Evolutionary conservation across 352 stramenopile species (phyloP).

Genomic region (Pythium guiyangense): DNA sequence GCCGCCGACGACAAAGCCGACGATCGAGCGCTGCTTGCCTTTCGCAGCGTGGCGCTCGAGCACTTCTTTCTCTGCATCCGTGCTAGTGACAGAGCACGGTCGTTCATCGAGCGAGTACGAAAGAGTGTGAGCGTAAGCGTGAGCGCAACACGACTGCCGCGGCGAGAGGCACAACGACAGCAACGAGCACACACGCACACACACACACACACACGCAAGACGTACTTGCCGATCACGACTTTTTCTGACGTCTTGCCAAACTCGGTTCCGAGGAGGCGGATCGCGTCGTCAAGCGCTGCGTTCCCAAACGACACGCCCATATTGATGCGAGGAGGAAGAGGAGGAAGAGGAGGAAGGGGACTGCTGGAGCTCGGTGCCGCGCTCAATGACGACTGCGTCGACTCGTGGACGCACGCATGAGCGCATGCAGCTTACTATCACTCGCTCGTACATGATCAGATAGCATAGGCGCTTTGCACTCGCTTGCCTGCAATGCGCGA

Average conservation of each 20-base stretch:
- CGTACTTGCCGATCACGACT: constrained; percentile 55
- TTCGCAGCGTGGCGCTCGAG: constrained; percentile 43
- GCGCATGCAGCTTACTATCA: too few species aligned
- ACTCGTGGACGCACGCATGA: too few species aligned
- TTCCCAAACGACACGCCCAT: constrained; percentile 17
- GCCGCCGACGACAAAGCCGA: constrained; percentile 38
- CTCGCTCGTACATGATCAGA: too few species aligned
- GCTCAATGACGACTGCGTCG: too few species aligned
- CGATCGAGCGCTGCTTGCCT: constrained; percentile 35
- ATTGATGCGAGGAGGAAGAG: background rate
- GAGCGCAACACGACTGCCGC: background rate
- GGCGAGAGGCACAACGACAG: background rate
- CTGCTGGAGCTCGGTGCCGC: too few species aligned
- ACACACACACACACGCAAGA: constrained; percentile 1
- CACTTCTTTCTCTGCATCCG: constrained; percentile 55
- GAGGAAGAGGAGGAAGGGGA: too few species aligned
- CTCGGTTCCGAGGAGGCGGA: constrained; percentile 59
- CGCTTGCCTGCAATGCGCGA: too few species aligned
- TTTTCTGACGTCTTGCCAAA: constrained; percentile 43
- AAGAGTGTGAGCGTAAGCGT: background rate
- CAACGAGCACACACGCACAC: background rate
- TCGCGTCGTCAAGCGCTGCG: constrained; percentile 51
- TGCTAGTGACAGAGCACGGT: constrained; percentile 22
- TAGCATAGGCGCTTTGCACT: too few species aligned
- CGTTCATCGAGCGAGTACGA: background rate